phyloP scores from a whole-genome alignment of 768 basidiomycete genomes.

The Trametes cinnabarina region DNA sequence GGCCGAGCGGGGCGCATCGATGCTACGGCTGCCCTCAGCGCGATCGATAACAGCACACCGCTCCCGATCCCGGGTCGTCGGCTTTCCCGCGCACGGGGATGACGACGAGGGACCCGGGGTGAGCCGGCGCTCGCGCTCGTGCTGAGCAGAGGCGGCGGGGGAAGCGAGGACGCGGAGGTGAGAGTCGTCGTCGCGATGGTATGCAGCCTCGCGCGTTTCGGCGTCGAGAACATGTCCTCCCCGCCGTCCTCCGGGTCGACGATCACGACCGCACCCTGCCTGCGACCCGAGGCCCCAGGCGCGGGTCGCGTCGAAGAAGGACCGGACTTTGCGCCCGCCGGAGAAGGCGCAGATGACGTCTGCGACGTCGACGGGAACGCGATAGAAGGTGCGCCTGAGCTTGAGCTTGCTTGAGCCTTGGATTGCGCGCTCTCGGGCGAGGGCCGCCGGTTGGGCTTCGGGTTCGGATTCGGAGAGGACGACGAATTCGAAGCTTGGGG shows the following conservation, averaged over 20 bases:
- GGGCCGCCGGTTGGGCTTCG: not conserved
- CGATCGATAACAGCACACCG: not conserved
- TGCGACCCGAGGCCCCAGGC: too few species aligned
- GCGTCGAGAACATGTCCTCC: constrained; percentile 16
- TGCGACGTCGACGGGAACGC: not conserved
- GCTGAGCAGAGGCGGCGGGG: not conserved
- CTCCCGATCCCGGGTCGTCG: too few species aligned
- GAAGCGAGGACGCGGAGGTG: not conserved
- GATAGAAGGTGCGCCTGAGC: not conserved
- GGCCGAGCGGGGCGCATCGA: too few species aligned
- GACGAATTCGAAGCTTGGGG: not conserved
- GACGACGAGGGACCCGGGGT: too few species aligned
- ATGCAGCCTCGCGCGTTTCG: constrained; percentile 6
- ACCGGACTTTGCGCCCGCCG: not conserved
- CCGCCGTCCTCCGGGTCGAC: not conserved
- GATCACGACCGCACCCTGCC: not conserved
- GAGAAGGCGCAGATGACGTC: not conserved
- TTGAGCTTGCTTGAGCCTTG: not conserved
- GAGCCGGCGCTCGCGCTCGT: not conserved
- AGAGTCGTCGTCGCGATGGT: constrained; percentile 3
- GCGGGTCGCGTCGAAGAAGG: not conserved
- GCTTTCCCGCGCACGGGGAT: too few species aligned
- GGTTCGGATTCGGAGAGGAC: too few species aligned
- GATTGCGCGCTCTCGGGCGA: not conserved
- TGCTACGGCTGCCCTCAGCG: too few species aligned